A percentile compares a stretch with the other conserved stretches of the same genome.
These are phyloP conservation scores for Solanum raphanifolium DNA, from an alignment of 257 asterid species.

Conservation along the genomic window DNA sequence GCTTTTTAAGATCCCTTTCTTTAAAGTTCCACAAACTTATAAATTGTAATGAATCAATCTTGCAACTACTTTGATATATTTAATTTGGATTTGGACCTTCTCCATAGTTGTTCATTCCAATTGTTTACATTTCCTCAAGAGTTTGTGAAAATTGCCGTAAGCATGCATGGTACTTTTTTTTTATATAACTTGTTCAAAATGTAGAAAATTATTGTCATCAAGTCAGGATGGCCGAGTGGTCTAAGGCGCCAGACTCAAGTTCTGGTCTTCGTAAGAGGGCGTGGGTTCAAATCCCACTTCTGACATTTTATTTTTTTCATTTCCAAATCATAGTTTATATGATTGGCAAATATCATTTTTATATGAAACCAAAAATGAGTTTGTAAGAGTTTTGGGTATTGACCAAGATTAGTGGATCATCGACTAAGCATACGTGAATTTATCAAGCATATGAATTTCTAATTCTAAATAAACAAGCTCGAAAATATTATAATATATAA, in stretches of 20 bases:
- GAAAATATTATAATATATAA: no score
- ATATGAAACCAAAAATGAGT: background rate
- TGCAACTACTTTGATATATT: background rate
- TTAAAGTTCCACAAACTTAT: background rate
- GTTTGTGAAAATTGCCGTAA: background rate
- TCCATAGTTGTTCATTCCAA: background rate
- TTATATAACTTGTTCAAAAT: no score
- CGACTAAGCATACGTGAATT: no score
- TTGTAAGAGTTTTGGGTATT: background rate
- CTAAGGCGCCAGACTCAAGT: conserved; percentile 99
- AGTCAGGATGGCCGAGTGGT: conserved; percentile 98
- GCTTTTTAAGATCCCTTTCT: no score
- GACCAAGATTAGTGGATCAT: no score
- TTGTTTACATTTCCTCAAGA: background rate
- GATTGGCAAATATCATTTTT: no score
- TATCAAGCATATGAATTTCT: background rate
- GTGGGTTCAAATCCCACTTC: conserved; percentile 84
- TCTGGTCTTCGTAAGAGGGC: conserved; percentile 71
- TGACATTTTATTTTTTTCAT: conserved; percentile 14
- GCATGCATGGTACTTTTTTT: background rate
- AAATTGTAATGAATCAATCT: background rate
- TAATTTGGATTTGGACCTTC: background rate
- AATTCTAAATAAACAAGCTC: no score
- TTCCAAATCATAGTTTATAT: no score
- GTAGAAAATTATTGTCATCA: accelerated